A percentile compares a stretch with the other conserved stretches of the same genome.
Conservation (phyloP, 768 basidiomycete genomes). For the Agrocybe chaxingu region DNA sequence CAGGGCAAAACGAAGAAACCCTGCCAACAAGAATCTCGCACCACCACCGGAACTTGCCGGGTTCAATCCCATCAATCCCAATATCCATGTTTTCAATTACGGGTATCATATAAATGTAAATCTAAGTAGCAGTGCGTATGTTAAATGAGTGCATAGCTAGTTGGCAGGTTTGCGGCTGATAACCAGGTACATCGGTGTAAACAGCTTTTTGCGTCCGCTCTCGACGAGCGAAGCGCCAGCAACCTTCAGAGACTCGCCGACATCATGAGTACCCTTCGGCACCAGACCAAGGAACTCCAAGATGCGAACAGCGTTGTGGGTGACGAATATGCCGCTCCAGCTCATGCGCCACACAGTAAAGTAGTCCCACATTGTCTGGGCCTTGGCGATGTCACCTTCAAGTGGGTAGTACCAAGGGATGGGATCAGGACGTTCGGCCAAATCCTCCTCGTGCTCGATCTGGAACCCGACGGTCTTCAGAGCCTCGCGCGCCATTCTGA, state of each 20-base stretch:
- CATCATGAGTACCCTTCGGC: constrained; percentile 90
- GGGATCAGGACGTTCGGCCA: constrained; percentile 77
- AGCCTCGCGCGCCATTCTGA: constrained; percentile 68
- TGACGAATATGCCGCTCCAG: constrained; percentile 80
- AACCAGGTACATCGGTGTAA: constrained; percentile 85
- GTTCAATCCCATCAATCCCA: constrained; percentile 18
- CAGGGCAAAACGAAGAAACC: constrained; percentile 20
- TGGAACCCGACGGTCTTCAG: constrained; percentile 81
- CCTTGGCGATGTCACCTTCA: constrained; percentile 89
- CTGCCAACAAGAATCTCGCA: constrained; percentile 15
- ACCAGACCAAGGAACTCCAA: constrained; percentile 77
- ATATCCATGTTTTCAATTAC: not conserved
- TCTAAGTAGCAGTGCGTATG: constrained; percentile 16
- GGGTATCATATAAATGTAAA: not conserved
- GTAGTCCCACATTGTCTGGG: constrained; percentile 92
- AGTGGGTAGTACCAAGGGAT: constrained; percentile 96
- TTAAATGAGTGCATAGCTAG: constrained; percentile 21
- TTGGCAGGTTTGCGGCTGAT: constrained; percentile 54
- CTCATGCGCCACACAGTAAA: constrained; percentile 89
- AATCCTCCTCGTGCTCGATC: constrained; percentile 89
- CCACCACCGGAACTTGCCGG: constrained; percentile 28
- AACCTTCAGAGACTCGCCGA: constrained; percentile 83
- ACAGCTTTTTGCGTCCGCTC: constrained; percentile 87
- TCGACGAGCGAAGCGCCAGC: constrained; percentile 78
- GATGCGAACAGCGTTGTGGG: constrained; percentile 72